phyloP scores from a whole-genome alignment of 805 yeast genomes.

The Myxozyma monticola region DNA sequence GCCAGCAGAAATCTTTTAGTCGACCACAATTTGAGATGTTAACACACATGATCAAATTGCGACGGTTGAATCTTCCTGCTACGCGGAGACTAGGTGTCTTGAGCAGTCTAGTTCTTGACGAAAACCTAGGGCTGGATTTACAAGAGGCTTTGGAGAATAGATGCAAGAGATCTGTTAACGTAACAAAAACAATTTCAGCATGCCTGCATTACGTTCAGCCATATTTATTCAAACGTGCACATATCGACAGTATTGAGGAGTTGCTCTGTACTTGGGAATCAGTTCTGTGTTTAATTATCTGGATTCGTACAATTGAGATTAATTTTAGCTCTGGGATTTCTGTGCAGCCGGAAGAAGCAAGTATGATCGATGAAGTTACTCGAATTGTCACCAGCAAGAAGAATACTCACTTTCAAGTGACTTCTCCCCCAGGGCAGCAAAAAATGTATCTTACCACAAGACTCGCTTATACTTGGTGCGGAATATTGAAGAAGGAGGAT shows the following conservation, averaged over 20 bases:
- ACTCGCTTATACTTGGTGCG: constrained; percentile 19
- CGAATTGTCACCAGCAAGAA: constrained; percentile 11
- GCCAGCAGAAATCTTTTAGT: not conserved
- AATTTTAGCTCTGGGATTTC: constrained; percentile 10
- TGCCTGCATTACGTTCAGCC: constrained; percentile 15
- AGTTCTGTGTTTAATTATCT: constrained; percentile 12
- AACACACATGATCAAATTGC: constrained; percentile 12
- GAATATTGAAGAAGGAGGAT: constrained; percentile 8
- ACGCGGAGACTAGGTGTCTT: constrained; percentile 15
- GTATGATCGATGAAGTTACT: constrained; percentile 17
- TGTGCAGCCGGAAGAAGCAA: constrained; percentile 19
- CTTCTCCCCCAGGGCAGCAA: constrained; percentile 8
- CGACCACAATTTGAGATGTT: constrained; percentile 12
- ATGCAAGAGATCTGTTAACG: constrained; percentile 14
- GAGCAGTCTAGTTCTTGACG: constrained; percentile 14
- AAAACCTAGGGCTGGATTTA: constrained; percentile 14
- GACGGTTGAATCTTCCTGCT: constrained; percentile 15
- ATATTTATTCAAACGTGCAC: constrained; percentile 7
- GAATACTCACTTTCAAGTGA: constrained; percentile 7
- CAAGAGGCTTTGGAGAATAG: constrained; percentile 15
- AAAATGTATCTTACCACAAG: constrained; percentile 19
- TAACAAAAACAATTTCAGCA: constrained; percentile 7
- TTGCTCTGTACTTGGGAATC: constrained; percentile 18
- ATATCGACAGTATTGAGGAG: constrained; percentile 12
- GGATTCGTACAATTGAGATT: constrained; percentile 21